Conservation (phyloP, 2,329 filamentous ascomycete genomes). For the Penicillium hordei region DNA sequence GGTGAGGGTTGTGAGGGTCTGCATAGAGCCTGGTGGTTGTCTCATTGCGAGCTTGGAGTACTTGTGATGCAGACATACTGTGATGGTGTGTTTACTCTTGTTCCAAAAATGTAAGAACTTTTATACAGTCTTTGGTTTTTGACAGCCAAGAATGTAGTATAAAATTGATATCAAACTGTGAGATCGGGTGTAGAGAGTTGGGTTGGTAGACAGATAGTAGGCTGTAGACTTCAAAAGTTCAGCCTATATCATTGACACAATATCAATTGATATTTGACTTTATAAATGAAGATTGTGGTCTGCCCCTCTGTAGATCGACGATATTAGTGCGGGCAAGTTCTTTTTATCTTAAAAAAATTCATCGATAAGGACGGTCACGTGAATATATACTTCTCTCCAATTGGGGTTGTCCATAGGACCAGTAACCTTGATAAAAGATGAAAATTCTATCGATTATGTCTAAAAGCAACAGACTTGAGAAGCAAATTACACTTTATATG, state of each 20-base stretch:
- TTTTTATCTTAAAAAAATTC: constrained; percentile 8
- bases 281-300: background rate
- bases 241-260: background rate
- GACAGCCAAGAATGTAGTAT: background rate
- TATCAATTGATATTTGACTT: background rate
- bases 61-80: constrained; percentile 19
- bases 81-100: background rate
- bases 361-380: constrained; percentile 5
- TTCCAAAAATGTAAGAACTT: background rate
- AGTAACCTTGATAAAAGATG: background rate
- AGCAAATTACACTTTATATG: background rate
- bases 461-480: background rate
- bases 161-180: background rate
- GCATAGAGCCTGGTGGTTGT: constrained; percentile 51
- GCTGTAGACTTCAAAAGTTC: background rate
- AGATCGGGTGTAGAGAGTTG: background rate
- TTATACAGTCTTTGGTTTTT: background rate
- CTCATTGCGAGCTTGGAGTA: constrained; percentile 50
- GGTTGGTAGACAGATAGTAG: background rate
- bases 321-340: constrained; percentile 4
- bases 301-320: constrained; percentile 11
- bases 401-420: background rate
- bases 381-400: background rate
- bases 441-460: too few relatives aligned
- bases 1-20: constrained; percentile 44